A percentile compares a stretch with the other conserved stretches of the same genome.
Evolutionary conservation across 371 early-diverging fungal genomes (phyloP).

Genomic region (Apophysomyces variabilis): DNA sequence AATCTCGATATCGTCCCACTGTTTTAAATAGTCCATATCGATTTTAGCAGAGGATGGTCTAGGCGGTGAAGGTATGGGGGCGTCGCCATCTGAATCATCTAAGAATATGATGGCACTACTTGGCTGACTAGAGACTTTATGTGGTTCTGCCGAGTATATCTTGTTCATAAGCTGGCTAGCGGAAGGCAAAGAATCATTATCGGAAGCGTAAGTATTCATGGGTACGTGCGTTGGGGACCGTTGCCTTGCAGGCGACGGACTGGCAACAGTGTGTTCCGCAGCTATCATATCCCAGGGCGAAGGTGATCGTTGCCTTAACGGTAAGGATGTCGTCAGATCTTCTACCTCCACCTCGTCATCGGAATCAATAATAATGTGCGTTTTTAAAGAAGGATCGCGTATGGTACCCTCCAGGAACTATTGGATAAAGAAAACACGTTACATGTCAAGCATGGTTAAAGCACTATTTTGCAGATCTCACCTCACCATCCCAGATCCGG

Average conservation of each 20-base stretch:
- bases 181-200: constrained; percentile 23
- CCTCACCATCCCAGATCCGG: constrained; percentile 57
- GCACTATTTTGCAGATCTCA: constrained; percentile 15
- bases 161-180: constrained; percentile 16
- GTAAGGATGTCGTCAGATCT: background rate
- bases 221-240: background rate
- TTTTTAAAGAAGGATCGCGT: constrained; percentile 27
- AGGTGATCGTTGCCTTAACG: background rate
- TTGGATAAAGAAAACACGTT: background rate
- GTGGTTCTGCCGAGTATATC: constrained; percentile 6
- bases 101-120: background rate
- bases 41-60: background rate
- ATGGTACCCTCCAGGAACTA: constrained; percentile 49
- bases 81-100: background rate
- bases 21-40: constrained; percentile 3
- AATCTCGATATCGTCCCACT: background rate
- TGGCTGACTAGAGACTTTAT: background rate
- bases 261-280: background rate
- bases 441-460: no score
- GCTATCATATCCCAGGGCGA: background rate
- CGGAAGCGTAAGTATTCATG: constrained; percentile 4
- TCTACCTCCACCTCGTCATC: constrained; percentile 25
- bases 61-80: background rate
- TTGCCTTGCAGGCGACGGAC: background rate
- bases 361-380: constrained; percentile 25